Evolutionary conservation across 2,329 filamentous ascomycete species (phyloP), one percentile per base, ranked within the genome.

Genomic region (Neofusicoccum umdonicola): DNA sequence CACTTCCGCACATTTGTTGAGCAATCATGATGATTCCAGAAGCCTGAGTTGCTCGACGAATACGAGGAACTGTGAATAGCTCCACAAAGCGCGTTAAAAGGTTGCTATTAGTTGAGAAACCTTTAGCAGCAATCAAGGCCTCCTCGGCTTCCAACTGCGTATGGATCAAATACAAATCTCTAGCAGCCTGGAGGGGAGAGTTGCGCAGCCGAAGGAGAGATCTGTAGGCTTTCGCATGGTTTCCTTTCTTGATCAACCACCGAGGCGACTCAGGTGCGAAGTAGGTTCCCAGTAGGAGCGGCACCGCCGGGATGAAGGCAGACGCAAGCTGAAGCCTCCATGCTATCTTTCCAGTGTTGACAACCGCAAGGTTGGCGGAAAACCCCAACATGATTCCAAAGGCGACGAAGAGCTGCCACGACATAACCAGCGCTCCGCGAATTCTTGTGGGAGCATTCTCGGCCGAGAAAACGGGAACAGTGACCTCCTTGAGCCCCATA

Each of bases 401-500:
- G 1, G 75, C 73, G 0, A 74, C 76, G 75, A 76, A 79, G 51
- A 81, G 74, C 61, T 82, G 79, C 79, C 79, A 82, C 35, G 72
- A 74, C 79, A 81, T 82, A 15, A 60, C 56, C 0, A 60, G 56
- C 12, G 56, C 56, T 17, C 56, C 56, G 7, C 56, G 41, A n/a
- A 60, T 60, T 13, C 41, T 45, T 13, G 56, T 41, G 2, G 90
- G 90, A 0, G 88, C 85, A 64, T 87, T 90, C 74, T 93, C 90
- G 2, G 90, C 90, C 0, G 89, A 88, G 70, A 91, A 93, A 31
- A 93, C 87, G 0, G 91, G 90, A 1, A 92, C 89, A 0, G 89
- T 91, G 0, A 88, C 87, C 19, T 87, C 87, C 73, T 93, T 93
- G 15, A 88, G 83, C 27, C 90, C 90, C 80, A 93, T 92, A 1